These are phyloP conservation scores for Chenopodium album DNA, from an alignment of 148 eudicot genomes.

Conservation along the genomic window DNA sequence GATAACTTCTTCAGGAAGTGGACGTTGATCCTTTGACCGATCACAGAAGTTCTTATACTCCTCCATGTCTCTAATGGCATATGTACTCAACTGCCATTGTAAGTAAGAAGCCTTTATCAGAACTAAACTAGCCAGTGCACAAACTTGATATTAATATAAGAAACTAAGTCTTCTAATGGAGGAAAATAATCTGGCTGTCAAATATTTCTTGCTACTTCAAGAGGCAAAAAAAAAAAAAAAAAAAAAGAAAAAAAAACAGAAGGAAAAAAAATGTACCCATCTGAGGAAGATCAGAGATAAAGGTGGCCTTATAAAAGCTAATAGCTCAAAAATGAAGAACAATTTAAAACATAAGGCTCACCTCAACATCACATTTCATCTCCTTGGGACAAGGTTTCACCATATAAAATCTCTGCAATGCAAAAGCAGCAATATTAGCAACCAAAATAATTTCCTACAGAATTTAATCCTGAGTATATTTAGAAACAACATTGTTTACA, in stretches of 20 bases:
- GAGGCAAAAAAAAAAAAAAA: neutral
- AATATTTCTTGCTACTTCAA: neutral
- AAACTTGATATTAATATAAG: constrained; percentile 7
- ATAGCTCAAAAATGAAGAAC: neutral
- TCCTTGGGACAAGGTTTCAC: constrained; percentile 98
- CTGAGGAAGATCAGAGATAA: neutral
- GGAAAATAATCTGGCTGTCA: neutral
- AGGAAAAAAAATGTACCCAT: neutral
- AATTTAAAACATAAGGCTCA: constrained; percentile 26
- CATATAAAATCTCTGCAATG: constrained; percentile 88
- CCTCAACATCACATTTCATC: constrained; percentile 99
- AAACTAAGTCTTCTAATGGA: neutral
- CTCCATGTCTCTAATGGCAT: constrained; percentile 93
- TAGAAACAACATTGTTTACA: neutral
- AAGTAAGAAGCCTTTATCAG: neutral
- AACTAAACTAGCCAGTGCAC: neutral
- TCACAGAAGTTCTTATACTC: constrained; percentile 97
- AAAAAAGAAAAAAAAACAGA: too few species aligned
- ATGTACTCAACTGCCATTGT: constrained; percentile 67
- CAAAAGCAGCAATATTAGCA: constrained; percentile 21
- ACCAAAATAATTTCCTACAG: neutral
- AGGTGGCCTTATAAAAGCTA: neutral
- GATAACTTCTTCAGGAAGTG: constrained; percentile 96
- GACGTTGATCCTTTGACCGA: constrained; percentile 91
- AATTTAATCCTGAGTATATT: neutral